Conservation (phyloP, 148 eudicot species). For the Amaranthus palmeri region DNA sequence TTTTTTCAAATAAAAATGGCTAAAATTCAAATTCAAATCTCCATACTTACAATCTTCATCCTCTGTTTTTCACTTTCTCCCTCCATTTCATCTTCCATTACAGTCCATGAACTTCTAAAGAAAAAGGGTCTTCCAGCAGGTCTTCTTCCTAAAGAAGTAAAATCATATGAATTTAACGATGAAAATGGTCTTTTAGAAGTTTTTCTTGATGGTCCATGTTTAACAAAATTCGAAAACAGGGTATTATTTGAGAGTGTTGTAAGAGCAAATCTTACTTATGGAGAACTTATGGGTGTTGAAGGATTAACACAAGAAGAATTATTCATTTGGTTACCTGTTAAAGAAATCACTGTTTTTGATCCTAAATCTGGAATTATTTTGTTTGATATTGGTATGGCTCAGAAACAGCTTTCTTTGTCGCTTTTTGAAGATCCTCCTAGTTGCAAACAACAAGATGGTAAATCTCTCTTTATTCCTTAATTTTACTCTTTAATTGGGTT, state of each 20-base stretch:
- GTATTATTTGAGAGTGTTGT: conserved; percentile 64
- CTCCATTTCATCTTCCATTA: conserved; percentile 7
- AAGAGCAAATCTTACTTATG: conserved; percentile 60
- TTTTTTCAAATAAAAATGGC: conserved; percentile 25
- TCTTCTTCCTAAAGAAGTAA: conserved; percentile 58
- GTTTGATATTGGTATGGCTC: conserved; percentile 81
- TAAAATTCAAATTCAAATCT: conserved; percentile 10
- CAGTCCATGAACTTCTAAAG: conserved; percentile 66
- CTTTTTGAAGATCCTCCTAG: conserved; percentile 83
- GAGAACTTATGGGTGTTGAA: conserved; percentile 54
- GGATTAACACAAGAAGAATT: conserved; percentile 78
- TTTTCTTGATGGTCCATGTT: conserved; percentile 52
- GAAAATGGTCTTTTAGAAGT: conserved; percentile 51
- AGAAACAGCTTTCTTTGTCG: conserved; percentile 70
- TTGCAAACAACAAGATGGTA: conserved; percentile 36
- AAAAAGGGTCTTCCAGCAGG: conserved; percentile 64
- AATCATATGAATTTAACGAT: conserved; percentile 47
- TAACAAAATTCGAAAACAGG: conserved; percentile 70
- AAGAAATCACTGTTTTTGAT: conserved; percentile 61
- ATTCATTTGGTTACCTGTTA: conserved; percentile 74
- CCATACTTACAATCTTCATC: conserved; percentile 2
- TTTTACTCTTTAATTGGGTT: neutral
- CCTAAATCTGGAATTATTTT: conserved; percentile 70
- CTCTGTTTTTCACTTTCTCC: conserved; percentile 16
- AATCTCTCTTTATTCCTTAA: neutral